Evolutionary conservation across 805 yeast species (phyloP).

Genomic region (Lipomyces mesembrius): DNA sequence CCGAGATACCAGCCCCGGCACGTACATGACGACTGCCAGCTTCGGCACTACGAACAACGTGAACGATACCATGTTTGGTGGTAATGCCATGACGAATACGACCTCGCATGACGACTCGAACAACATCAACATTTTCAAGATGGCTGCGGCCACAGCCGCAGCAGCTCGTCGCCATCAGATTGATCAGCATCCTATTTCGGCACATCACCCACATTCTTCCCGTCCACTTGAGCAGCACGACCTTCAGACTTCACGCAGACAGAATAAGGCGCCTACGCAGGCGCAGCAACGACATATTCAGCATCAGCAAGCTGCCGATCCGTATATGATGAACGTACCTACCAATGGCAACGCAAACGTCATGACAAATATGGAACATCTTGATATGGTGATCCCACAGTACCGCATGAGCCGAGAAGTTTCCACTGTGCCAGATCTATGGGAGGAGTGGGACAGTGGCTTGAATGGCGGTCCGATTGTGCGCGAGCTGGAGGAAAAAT

Average conservation of each 20-base stretch:
- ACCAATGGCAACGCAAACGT: constrained; percentile 7
- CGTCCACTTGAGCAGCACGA: constrained; percentile 13
- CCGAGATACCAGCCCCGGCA: neutral
- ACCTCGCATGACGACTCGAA: constrained; percentile 12
- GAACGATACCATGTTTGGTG: constrained; percentile 10
- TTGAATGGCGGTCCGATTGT: constrained; percentile 33
- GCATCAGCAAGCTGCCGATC: constrained; percentile 25
- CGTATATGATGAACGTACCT: constrained; percentile 19
- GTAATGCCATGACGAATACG: constrained; percentile 9
- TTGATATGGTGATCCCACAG: constrained; percentile 19
- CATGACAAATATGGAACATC: constrained; percentile 11
- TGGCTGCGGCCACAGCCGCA: constrained; percentile 16
- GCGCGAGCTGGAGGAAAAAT: constrained; percentile 29
- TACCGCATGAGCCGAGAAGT: constrained; percentile 32
- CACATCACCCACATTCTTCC: constrained; percentile 6
- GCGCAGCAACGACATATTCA: constrained; percentile 28
- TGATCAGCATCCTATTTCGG: constrained; percentile 1
- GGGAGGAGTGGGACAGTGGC: constrained; percentile 36
- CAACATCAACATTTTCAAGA: constrained; percentile 20
- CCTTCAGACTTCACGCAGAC: constrained; percentile 10
- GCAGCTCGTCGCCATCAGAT: constrained; percentile 7
- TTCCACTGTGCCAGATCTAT: constrained; percentile 30
- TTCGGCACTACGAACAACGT: neutral
- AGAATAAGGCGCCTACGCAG: constrained; percentile 25
- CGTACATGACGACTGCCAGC: neutral